Evolutionary conservation across 2,329 filamentous ascomycete genomes (phyloP).

Genomic region (Cladophialophora carrionii): DNA sequence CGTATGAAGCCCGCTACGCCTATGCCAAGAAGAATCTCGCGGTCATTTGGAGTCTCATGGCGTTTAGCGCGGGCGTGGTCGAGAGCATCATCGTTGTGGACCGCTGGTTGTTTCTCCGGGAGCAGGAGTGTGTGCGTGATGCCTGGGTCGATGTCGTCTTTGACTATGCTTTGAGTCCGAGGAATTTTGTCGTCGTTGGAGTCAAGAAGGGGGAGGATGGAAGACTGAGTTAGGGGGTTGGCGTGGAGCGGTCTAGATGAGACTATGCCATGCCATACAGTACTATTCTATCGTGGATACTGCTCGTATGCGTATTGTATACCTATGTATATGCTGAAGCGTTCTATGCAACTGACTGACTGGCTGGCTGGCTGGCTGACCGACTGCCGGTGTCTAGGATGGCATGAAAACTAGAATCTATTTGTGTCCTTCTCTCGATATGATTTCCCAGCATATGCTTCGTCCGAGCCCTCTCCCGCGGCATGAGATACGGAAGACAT

Average conservation of each 20-base stretch:
- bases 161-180: constrained; percentile 80
- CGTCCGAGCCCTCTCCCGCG: not conserved
- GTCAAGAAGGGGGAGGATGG: constrained; percentile 64
- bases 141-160: constrained; percentile 95
- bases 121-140: constrained; percentile 73
- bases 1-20: constrained; percentile 68
- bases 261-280: not conserved
- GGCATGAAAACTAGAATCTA: not conserved
- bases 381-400: not conserved
- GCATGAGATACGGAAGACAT: not conserved
- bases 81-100: constrained; percentile 91
- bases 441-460: not conserved
- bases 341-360: not conserved
- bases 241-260: not conserved
- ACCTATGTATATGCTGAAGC: not conserved
- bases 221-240: not conserved
- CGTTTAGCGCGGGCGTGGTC: constrained; percentile 85
- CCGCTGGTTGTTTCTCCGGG: constrained; percentile 81
- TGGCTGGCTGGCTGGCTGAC: not conserved
- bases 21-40: constrained; percentile 77
- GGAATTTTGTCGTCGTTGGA: constrained; percentile 91
- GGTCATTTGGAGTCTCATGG: constrained; percentile 92
- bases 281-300: not conserved
- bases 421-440: not conserved
- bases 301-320: not conserved